Evolutionary conservation across 805 yeast genomes (phyloP).

Genomic region (Zygotorulaspora florentina): DNA sequence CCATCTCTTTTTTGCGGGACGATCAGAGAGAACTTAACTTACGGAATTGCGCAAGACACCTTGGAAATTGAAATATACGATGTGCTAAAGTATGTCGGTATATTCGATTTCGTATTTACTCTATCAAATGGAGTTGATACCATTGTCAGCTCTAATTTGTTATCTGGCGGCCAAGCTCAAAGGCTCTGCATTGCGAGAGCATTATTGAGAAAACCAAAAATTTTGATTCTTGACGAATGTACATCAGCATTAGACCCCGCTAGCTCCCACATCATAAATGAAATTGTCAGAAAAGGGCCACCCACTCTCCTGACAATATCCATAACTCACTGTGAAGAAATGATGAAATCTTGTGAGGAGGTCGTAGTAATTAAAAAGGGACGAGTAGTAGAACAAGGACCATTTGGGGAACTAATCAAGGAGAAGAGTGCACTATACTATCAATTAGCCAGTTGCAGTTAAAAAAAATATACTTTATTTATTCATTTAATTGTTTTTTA

Average conservation of each 20-base stretch:
- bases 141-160: slow-evolving; percentile 44
- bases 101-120: slow-evolving; percentile 50
- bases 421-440: slow-evolving; percentile 3
- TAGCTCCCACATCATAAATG: slow-evolving; percentile 48
- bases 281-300: slow-evolving; percentile 41
- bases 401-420: slow-evolving; percentile 27
- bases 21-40: slow-evolving; percentile 62
- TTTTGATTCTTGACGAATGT: slow-evolving; percentile 76
- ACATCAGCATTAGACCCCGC: slow-evolving; percentile 80
- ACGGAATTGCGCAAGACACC: slow-evolving; percentile 43
- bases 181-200: slow-evolving; percentile 83
- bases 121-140: slow-evolving; percentile 61
- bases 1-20: slow-evolving; percentile 72
- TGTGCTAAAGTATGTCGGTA: slow-evolving; percentile 44
- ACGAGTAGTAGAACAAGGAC: slow-evolving; percentile 43
- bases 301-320: slow-evolving; percentile 50
- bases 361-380: slow-evolving; percentile 51
- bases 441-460: background rate
- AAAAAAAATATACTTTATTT: too few relatives aligned
- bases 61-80: slow-evolving; percentile 38
- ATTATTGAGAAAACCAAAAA: slow-evolving; percentile 58
- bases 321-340: slow-evolving; percentile 68
- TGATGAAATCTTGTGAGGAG: slow-evolving; percentile 57
- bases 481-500: too few relatives aligned
- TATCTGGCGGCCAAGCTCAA: slow-evolving; percentile 93